A percentile compares a stretch with the other conserved stretches of the same genome.
Evolutionary conservation across 2,329 filamentous ascomycete genomes (phyloP).

Genomic region (Diaporthe sp.): DNA sequence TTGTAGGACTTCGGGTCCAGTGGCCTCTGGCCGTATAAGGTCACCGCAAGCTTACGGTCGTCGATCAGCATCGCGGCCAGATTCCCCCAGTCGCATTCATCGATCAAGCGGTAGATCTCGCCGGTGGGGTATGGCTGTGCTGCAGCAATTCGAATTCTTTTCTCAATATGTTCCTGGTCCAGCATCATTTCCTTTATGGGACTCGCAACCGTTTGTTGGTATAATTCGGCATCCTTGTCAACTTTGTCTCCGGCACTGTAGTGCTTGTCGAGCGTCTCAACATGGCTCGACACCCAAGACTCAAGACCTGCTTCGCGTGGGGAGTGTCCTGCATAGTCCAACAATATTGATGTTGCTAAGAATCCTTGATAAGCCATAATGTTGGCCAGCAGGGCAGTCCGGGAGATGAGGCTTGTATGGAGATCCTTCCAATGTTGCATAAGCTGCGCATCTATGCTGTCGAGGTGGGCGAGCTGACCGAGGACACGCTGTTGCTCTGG

Average conservation of each 20-base stretch:
- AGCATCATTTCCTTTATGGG: background rate
- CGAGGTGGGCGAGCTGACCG: no score
- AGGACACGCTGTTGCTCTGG: background rate
- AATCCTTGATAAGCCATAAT: background rate
- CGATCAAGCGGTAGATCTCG: background rate
- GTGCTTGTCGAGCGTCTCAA: background rate
- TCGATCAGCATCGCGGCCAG: background rate
- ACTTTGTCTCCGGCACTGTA: background rate
- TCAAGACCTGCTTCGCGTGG: background rate
- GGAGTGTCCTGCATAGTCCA: background rate
- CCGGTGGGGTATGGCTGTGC: background rate
- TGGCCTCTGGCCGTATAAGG: background rate
- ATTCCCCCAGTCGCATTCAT: background rate
- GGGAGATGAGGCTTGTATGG: background rate
- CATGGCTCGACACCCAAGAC: background rate
- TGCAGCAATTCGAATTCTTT: background rate
- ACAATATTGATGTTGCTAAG: background rate
- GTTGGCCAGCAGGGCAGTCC: background rate
- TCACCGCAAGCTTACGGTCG: conserved; percentile 9
- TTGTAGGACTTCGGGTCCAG: background rate
- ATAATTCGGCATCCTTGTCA: background rate
- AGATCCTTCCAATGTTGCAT: background rate
- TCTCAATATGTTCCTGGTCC: background rate
- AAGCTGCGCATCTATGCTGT: background rate
- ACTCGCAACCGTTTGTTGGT: background rate